Evolutionary conservation across 2,329 filamentous ascomycete species (phyloP).

Genomic region (Fonsecaea pedrosoi): DNA sequence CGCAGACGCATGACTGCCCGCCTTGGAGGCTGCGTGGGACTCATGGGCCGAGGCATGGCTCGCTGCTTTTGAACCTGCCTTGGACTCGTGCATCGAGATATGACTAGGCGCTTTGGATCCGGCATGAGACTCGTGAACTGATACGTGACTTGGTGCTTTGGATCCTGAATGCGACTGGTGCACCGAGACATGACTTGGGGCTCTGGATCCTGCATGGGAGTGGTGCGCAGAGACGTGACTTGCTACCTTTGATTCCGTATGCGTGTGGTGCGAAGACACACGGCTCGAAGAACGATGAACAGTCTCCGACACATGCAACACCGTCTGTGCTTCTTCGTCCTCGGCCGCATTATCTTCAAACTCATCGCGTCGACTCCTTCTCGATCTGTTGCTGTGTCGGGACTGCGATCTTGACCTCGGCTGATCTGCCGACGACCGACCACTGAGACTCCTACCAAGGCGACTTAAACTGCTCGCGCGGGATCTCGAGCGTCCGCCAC

Average conservation of each 20-base stretch:
- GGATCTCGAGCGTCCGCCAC: conserved; percentile 16
- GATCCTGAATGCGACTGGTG: conserved; percentile 14
- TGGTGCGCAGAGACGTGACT: conserved; percentile 9
- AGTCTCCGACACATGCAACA: conserved; percentile 26
- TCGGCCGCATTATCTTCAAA: conserved; percentile 25
- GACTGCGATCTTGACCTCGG: conserved; percentile 26
- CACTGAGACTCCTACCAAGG: conserved; percentile 15
- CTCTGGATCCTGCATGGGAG: neutral
- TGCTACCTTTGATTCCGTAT: conserved; percentile 4
- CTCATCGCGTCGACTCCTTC: conserved; percentile 28
- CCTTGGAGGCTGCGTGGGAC: conserved; percentile 18
- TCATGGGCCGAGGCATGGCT: neutral
- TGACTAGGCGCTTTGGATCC: neutral
- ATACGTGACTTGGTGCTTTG: conserved; percentile 15
- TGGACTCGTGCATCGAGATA: conserved; percentile 5
- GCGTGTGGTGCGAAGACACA: conserved; percentile 3
- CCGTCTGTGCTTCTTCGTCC: conserved; percentile 24
- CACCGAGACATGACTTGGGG: neutral
- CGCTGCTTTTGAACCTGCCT: conserved; percentile 11
- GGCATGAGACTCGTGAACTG: neutral
- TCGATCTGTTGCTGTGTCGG: conserved; percentile 16
- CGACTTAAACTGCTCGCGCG: conserved; percentile 17
- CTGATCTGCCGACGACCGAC: conserved; percentile 4
- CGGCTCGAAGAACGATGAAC: neutral
- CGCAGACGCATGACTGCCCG: conserved; percentile 3